Evolutionary conservation across 805 yeast genomes (phyloP), one percentile per base, ranked within the genome.

Genomic region (Nakazawaea siamensis): DNA sequence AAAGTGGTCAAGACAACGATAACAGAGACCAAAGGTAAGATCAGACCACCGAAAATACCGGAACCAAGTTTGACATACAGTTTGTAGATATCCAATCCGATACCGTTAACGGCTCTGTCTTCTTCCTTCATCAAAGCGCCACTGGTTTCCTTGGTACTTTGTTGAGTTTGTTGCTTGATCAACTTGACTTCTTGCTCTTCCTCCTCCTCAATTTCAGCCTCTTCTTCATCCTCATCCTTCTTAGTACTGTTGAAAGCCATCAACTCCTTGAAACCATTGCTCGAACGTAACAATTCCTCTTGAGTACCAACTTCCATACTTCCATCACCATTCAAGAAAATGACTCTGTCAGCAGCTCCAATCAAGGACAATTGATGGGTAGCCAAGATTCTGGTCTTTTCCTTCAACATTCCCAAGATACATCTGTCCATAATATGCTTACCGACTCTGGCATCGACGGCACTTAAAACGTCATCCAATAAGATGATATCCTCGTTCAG

Each of bases 301-400:
- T 71, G 60, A 0, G 81, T 67, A 11, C 88, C 95, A 24, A 73
- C 54, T 29, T 68, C 73, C 20, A 80, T 58, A 0, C 69, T 48
- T 1, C 85, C 77, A 35, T 80, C 82, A 14, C 80, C 75, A 46
- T 76, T 72, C 44, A 86, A 55, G 41, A 79, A 82, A 10, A 86
- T 64, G 21, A 86, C 60, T 31, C 80, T 64, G 51, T 80, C 85
- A 13, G 94, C 92, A 37, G 67, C 57, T 15, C 72, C 73, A 41
- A 85, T 70, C 40, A 85, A 61, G 5, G 85, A 73, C 33, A 86
- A 60, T 52, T 86, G 94, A 54, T 85, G 95, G 0, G 95, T 86
- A 2, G 94, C 94, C 47, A 85, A 62, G 9, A 86, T 48, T 46
- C 92, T 66, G 0, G 95, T 86, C 47, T 69, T 73, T 14, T 57